phyloP scores from a whole-genome alignment of 306 rosid species.

The Sindora glabra region DNA sequence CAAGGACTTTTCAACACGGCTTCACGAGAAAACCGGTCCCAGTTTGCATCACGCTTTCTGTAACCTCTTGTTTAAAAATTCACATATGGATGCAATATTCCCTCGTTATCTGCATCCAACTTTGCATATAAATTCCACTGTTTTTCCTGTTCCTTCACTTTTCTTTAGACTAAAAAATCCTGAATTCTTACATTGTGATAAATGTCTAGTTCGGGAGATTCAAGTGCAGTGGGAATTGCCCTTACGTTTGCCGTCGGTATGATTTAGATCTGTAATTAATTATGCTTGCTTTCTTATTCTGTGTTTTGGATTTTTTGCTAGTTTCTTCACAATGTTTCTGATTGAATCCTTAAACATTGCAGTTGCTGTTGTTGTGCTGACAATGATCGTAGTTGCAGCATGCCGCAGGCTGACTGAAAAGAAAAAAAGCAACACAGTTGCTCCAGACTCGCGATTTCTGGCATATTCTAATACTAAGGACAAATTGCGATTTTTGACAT shows the following conservation, averaged over 20 bases:
- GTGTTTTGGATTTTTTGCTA: not conserved
- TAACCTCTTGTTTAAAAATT: too few relatives aligned
- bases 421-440: not conserved
- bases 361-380: not conserved
- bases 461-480: constrained; percentile 14
- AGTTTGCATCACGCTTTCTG: too few relatives aligned
- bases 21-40: too few relatives aligned
- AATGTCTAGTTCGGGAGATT: not conserved
- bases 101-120: not conserved
- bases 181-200: not conserved
- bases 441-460: not conserved
- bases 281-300: not conserved
- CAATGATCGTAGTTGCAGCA: not conserved
- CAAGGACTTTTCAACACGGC: too few relatives aligned
- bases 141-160: not conserved
- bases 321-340: not conserved
- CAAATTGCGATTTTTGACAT: not conserved
- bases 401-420: not conserved
- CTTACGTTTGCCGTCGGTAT: not conserved
- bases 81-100: too few relatives aligned
- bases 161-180: too few relatives aligned
- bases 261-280: not conserved
- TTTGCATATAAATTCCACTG: not conserved
- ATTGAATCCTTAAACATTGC: not conserved
- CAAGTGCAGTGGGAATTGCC: not conserved